Base-by-base conservation (phyloP, 768 basidiomycete genomes). In the Podaxis sp. region DNA sequence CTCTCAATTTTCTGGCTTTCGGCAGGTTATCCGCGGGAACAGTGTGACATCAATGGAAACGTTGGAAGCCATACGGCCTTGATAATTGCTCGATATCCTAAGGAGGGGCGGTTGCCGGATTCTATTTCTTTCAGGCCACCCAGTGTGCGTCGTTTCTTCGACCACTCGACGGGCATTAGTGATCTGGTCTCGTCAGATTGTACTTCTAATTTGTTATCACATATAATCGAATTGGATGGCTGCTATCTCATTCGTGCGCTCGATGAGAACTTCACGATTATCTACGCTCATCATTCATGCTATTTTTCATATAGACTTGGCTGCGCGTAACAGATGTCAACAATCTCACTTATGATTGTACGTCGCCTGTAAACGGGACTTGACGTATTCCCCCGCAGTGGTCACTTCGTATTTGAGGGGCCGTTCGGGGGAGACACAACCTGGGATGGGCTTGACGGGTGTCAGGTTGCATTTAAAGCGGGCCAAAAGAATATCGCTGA, bases 31-130 rank as follows among this genome's bases (percentile, higher is more conserved):
- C 68, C 91, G 95, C 44, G 95, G 95, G 52, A 98, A 96, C 78
- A 95, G 92, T 61, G 93, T 98, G 48, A 93, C 93, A 57, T 93
- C 92, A 61, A 95, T 97, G 90, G 95, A 98, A 74, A 90, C 84
- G 21, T 70, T 92, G 56, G 91, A 93, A 72, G 79, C 86, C 25
- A 81, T 80, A 46, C 76, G 80, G 55, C 72, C 60, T 54, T 69
- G 66, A 66, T 47, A 46, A 32, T 14, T 50, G 40, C 32, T 56
- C 42, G 37, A 40, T 35, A 36, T 18, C n/a, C 36, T 18, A 36
- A 16, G 52, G 16, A 27, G 38, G 18, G 4, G 40, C 4, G 5
- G n/a, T n/a, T 44, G 25, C 23, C 25, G 47, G 7, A 23, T 35
- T 23, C 23, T 40, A 18, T 40, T 18, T 16, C 16, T 38, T 52